Evolutionary conservation across 768 basidiomycete genomes (phyloP), one percentile per base, ranked within the genome.

Genomic region (Paxillus involutus): DNA sequence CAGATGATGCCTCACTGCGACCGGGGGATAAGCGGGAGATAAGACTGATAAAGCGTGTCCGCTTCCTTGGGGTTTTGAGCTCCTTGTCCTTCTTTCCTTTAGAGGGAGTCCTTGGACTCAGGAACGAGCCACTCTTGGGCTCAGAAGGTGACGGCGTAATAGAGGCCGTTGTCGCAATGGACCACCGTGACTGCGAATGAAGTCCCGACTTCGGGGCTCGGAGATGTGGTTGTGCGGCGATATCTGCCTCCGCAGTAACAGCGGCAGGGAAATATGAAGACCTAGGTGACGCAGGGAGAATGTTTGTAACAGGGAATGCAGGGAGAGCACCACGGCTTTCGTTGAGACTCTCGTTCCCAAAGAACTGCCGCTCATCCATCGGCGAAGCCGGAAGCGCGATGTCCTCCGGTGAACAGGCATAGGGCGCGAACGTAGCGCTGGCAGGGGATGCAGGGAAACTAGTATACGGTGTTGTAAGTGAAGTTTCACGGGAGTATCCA

Each of bases 141-240:
- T 63, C 60, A 4, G 53, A 17, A 6, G 47, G 47, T 3, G 63
- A 67, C 0, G 58, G 61, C 0, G 67, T 33, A 0, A 71, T 11
- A 14, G 70, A 70, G 0, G 68, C 70, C 0, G 69, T 71, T 0
- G 70, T 70, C 4, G 69, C 68, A 21, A 71, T 52, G 13, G 69
- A 70, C 68, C 68, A 70, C 13, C 58, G 57, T 58, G 60, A 49
- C 44, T 56, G 24, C 40, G 57, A 33, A 29, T 52, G 21, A 33
- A 37, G 33, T 14, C 47, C 52, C 37, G 48, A 13, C 35, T 44
- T 24, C 12, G 35, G 29, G 10, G 53, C 43, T 24, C 47, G 56
- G 24, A 58, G 49, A 13, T 33, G 36, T 10, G 44, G 40, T 46
- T 55, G 56, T 24, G 56, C 24, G 36, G 43, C 10, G 6, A 21